Evolutionary conservation across 441 rosid genomes (phyloP), one percentile per base, ranked within the genome.

Genomic region (Flueggea neowawraea): DNA sequence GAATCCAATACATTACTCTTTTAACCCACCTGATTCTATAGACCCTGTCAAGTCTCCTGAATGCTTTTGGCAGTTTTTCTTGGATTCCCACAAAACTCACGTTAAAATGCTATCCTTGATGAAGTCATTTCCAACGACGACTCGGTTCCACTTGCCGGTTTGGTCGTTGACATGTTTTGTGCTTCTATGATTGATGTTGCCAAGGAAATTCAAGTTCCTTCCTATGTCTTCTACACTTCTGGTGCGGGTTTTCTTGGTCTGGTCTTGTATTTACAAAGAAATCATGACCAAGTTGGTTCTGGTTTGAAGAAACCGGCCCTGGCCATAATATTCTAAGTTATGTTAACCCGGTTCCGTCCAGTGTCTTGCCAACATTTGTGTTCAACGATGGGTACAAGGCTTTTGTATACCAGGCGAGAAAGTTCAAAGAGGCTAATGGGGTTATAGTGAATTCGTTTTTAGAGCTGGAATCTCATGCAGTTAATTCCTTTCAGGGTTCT

Each of bases 141-240:
- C 41, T 47, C 72, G 6, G 52, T 28, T 16, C 60, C 56, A 17
- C 67, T 82, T 13, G 85, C 74, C 14, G 85, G 82, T 13, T 44
- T 83, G 8, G 77, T 86, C 10, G 39, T 81, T 43, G 89, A 84
- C 69, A 65, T 83, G 82, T 80, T 81, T 54, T 82, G 80, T 58
- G 66, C 63, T 8, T 7, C 72, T 0, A 74, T 84, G 84, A 76
- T 78, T 6, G 90, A 80, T 15, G 66, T 80, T 14, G 90, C 84
- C 0, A 48, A 75, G 11, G 84, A 78, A 31, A 57, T 78, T 22
- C 48, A 65, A 0, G 17, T 80, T 10, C 85, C 88, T 14, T 64
- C 73, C 57, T 84, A 82, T 32, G 1, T 79, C n/a, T 81, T 82
- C 60, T 84, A 6, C 60, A 69, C 90, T 0, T 79, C 85, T 0